Conservation (phyloP, 163 green algal species). For the Scenedesmus sp. region DNA sequence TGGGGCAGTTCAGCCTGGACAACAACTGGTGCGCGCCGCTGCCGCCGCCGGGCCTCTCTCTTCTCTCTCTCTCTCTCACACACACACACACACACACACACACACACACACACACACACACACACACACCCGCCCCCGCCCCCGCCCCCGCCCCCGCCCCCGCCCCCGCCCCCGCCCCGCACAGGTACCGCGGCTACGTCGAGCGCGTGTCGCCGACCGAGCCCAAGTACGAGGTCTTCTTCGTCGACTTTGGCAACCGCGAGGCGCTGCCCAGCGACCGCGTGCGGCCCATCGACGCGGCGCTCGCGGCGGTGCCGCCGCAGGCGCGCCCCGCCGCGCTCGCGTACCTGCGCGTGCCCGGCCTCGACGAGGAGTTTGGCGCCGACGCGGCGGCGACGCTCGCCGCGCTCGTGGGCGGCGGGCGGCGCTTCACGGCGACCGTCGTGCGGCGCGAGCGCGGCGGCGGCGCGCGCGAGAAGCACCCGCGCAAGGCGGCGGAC, state of each 20-base stretch:
- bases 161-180: not conserved
- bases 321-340: constrained; percentile 69
- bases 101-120: too few relatives aligned
- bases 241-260: constrained; percentile 96
- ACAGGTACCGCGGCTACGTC: constrained; percentile 76
- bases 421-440: constrained; percentile 55
- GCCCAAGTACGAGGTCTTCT: constrained; percentile 80
- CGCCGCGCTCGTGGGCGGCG: constrained; percentile 63
- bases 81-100: too few relatives aligned
- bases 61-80: too few relatives aligned
- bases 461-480: constrained; percentile 51
- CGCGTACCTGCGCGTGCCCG: constrained; percentile 73
- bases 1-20: constrained; percentile 86
- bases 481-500: constrained; percentile 52
- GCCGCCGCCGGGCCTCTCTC: too few relatives aligned
- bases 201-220: constrained; percentile 55
- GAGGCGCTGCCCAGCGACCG: constrained; percentile 63
- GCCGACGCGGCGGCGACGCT: constrained; percentile 66
- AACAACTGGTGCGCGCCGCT: constrained; percentile 67
- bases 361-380: constrained; percentile 65
- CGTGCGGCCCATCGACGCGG: constrained; percentile 68
- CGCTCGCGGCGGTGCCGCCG: constrained; percentile 74
- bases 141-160: too few relatives aligned
- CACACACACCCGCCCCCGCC: too few relatives aligned
- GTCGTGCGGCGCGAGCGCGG: constrained; percentile 67